These are phyloP conservation scores for Hygrophorus russula DNA, from an alignment of 768 basidiomycete genomes.

Conservation along the genomic window DNA sequence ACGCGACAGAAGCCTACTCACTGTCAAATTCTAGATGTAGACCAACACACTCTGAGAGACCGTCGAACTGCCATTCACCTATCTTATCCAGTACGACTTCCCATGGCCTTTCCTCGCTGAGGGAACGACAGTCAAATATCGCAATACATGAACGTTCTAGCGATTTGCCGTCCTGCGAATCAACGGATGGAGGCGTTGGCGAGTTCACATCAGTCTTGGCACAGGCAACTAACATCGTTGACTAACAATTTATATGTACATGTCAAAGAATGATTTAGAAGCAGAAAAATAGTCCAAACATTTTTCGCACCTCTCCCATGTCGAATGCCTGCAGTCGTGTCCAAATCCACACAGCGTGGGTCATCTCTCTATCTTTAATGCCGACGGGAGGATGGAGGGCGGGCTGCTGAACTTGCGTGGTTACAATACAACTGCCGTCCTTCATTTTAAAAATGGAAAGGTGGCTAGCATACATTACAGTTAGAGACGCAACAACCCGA, in stretches of 20 bases:
- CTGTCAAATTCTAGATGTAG: conserved; percentile 37
- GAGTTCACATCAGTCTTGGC: conserved; percentile 30
- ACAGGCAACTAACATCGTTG: conserved; percentile 31
- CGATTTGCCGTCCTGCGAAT: conserved; percentile 19
- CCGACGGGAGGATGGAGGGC: conserved; percentile 17
- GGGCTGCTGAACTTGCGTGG: conserved; percentile 18
- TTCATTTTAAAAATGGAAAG: conserved; percentile 39
- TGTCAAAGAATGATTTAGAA: conserved; percentile 4
- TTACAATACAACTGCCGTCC: conserved; percentile 34
- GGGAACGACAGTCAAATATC: conserved; percentile 25
- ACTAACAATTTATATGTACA: conserved; percentile 16
- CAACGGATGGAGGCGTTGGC: conserved; percentile 17
- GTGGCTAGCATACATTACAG: conserved; percentile 24
- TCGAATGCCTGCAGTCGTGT: conserved; percentile 23
- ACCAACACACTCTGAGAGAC: conserved; percentile 32
- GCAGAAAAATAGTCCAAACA: not conserved
- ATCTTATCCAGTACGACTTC: conserved; percentile 31
- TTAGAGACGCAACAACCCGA: not conserved
- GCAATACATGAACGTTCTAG: conserved; percentile 28
- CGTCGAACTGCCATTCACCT: conserved; percentile 45
- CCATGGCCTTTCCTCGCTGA: conserved; percentile 17
- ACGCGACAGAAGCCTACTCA: conserved; percentile 12
- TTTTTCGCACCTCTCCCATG: conserved; percentile 27
- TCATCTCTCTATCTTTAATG: conserved; percentile 20
- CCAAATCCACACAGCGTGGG: conserved; percentile 34